phyloP scores from a whole-genome alignment of 2,329 filamentous ascomycete genomes.

The Cladosporium sp. region DNA sequence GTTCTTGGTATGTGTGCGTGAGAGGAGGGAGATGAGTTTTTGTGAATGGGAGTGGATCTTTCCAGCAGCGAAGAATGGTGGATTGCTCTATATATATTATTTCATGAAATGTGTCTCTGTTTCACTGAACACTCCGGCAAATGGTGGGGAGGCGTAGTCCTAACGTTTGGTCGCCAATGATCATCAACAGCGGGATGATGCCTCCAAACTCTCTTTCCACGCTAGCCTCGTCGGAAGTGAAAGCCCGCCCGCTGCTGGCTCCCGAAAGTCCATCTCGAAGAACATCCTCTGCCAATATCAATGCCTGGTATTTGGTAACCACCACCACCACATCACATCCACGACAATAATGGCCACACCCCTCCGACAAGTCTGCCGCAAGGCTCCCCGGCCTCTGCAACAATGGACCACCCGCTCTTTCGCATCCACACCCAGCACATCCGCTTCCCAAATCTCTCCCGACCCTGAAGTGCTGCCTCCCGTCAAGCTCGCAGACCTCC shows the following conservation, averaged over 20 bases:
- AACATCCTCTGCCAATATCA: no score
- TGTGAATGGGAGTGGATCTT: not conserved
- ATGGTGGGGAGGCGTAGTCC: slow-evolving; percentile 10
- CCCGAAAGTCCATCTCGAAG: not conserved
- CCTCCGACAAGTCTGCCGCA: slow-evolving; percentile 26
- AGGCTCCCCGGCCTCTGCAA: slow-evolving; percentile 18
- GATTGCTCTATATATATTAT: not conserved
- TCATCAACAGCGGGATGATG: not conserved
- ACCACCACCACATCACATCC: not conserved
- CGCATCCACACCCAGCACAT: slow-evolving; percentile 5
- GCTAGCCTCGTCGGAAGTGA: not conserved
- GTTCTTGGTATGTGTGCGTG: no score
- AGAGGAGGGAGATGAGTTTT: no score
- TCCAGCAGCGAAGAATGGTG: not conserved
- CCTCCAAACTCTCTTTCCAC: slow-evolving; percentile 2
- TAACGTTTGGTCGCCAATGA: not conserved
- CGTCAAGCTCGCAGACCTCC: slow-evolving; percentile 59
- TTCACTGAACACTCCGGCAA: not conserved
- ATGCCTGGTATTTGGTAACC: slow-evolving; percentile 4
- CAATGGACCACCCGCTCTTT: slow-evolving; percentile 16
- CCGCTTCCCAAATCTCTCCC: slow-evolving; percentile 14
- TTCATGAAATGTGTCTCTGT: no score
- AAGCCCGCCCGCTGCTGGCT: no score
- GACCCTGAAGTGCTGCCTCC: slow-evolving; percentile 13
- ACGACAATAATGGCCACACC: slow-evolving; percentile 25